Percentiles rank a stretch among this genome's conserved stretches.
Conservation (phyloP, 805 yeast genomes). For the Wickerhamiella galacta region DNA sequence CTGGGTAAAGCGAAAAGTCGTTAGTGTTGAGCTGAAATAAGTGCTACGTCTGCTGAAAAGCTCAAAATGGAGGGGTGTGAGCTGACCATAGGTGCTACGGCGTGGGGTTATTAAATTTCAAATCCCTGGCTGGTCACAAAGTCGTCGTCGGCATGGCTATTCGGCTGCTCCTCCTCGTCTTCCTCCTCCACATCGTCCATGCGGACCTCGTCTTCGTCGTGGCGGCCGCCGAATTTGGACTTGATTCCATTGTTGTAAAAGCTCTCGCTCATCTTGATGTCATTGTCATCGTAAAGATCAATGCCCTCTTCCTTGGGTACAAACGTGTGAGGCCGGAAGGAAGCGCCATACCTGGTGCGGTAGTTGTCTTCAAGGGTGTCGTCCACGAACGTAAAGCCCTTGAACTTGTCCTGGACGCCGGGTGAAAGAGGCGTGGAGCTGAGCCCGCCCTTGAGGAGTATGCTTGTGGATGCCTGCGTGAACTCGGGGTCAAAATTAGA, state of each 20-base stretch:
- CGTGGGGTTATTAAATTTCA: slow-evolving; percentile 61
- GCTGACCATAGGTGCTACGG: no score
- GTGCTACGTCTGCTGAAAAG: no score
- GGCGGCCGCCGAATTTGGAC: slow-evolving; percentile 14
- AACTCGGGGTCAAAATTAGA: slow-evolving; percentile 97
- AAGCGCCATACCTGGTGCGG: slow-evolving; percentile 11
- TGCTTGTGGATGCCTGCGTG: slow-evolving; percentile 74
- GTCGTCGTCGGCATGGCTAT: slow-evolving; percentile 33
- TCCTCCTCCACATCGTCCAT: slow-evolving; percentile 12
- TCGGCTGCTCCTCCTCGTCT: slow-evolving; percentile 16
- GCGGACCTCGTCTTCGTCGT: slow-evolving; percentile 15
- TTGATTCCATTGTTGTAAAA: slow-evolving; percentile 19
- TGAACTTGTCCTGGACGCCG: slow-evolving; percentile 89
- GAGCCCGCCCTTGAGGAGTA: slow-evolving; percentile 40
- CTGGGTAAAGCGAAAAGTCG: no score
- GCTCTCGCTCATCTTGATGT: slow-evolving; percentile 20
- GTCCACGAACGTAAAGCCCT: slow-evolving; percentile 93
- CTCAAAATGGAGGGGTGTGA: no score
- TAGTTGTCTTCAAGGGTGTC: slow-evolving; percentile 84
- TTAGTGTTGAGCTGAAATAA: no score
- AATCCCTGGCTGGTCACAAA: slow-evolving; percentile 70
- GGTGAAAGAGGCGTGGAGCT: slow-evolving; percentile 69
- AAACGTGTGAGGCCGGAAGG: slow-evolving; percentile 9
- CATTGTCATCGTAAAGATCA: slow-evolving; percentile 23
- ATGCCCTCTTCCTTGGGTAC: slow-evolving; percentile 20